Conservation (phyloP, 352 stramenopile genomes). For the Pythium volutum region DNA sequence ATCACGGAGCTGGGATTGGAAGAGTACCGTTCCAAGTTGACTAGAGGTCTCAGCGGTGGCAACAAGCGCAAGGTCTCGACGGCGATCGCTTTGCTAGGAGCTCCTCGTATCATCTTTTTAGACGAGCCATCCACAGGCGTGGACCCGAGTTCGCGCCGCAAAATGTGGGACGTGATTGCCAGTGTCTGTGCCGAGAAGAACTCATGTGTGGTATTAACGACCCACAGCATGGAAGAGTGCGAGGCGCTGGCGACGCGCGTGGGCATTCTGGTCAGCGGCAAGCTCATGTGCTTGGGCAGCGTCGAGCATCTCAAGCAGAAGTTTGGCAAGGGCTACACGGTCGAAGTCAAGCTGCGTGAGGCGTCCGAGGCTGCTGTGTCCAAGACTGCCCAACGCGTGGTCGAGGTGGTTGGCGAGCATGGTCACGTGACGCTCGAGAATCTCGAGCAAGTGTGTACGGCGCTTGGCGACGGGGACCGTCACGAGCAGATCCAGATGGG, state of each 20-base stretch:
- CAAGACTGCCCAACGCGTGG: slow-evolving; percentile 39
- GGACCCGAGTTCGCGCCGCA: slow-evolving; percentile 88
- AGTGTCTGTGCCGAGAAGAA: slow-evolving; percentile 34
- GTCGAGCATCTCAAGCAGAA: slow-evolving; percentile 89
- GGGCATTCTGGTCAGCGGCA: slow-evolving; percentile 32
- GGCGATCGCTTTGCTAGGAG: slow-evolving; percentile 92
- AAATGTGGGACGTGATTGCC: slow-evolving; percentile 91
- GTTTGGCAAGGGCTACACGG: slow-evolving; percentile 87
- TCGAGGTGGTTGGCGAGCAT: background rate
- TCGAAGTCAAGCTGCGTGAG: slow-evolving; percentile 58
- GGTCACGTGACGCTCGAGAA: slow-evolving; percentile 32
- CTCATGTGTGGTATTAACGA: slow-evolving; percentile 38
- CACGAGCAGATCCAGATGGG: background rate
- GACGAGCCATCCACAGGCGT: slow-evolving; percentile 95
- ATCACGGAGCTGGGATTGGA: slow-evolving; percentile 53
- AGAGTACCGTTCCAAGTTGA: slow-evolving; percentile 47
- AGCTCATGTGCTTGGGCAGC: slow-evolving; percentile 47
- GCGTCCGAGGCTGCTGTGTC: slow-evolving; percentile 32
- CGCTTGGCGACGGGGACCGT: background rate
- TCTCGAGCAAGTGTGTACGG: slow-evolving; percentile 32
- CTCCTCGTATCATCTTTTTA: slow-evolving; percentile 92
- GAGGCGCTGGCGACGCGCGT: slow-evolving; percentile 39
- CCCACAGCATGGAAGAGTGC: slow-evolving; percentile 35
- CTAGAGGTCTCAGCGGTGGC: slow-evolving; percentile 58
- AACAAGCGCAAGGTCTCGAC: slow-evolving; percentile 97